Evolutionary conservation across 768 basidiomycete species (phyloP).

Genomic region (Lactarius deliciosus): DNA sequence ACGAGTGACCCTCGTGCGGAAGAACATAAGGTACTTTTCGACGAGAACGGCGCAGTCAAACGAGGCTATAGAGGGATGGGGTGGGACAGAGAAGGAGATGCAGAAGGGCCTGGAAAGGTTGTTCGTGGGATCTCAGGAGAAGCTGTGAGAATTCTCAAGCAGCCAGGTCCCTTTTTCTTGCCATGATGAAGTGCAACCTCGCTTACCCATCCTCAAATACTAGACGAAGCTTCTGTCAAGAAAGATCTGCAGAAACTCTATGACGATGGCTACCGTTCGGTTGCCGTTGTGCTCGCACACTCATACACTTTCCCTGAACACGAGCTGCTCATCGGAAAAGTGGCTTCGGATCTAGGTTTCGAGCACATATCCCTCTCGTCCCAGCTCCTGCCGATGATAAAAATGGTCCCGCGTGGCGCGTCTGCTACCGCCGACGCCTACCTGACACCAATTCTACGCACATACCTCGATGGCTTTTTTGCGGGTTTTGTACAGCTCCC

Average conservation of each 20-base stretch:
- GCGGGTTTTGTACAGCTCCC: constrained; percentile 74
- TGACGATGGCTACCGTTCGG: constrained; percentile 78
- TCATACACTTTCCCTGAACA: constrained; percentile 92
- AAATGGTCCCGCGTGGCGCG: constrained; percentile 89
- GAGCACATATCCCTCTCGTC: constrained; percentile 86
- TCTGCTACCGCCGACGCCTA: constrained; percentile 96
- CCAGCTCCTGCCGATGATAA: constrained; percentile 89
- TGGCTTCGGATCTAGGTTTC: constrained; percentile 85
- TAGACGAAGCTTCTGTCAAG: constrained; percentile 55
- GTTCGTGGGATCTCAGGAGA: constrained; percentile 85
- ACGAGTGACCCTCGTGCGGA: constrained; percentile 85
- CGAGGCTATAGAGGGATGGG: constrained; percentile 75
- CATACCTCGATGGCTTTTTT: constrained; percentile 92
- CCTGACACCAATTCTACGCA: constrained; percentile 81
- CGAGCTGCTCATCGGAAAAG: constrained; percentile 65
- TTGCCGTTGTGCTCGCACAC: constrained; percentile 89
- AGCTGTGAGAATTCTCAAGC: constrained; percentile 78
- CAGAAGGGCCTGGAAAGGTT: constrained; percentile 78
- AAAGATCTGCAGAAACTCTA: constrained; percentile 68
- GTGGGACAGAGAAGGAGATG: constrained; percentile 67
- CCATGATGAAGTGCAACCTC: constrained; percentile 9
- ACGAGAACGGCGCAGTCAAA: constrained; percentile 62
- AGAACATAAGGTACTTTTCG: constrained; percentile 73
- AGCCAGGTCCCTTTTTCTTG: constrained; percentile 51
- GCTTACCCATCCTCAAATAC: constrained; percentile 10